Base-by-base conservation (phyloP, 768 basidiomycete species). In the Serpula lacrymans region DNA sequence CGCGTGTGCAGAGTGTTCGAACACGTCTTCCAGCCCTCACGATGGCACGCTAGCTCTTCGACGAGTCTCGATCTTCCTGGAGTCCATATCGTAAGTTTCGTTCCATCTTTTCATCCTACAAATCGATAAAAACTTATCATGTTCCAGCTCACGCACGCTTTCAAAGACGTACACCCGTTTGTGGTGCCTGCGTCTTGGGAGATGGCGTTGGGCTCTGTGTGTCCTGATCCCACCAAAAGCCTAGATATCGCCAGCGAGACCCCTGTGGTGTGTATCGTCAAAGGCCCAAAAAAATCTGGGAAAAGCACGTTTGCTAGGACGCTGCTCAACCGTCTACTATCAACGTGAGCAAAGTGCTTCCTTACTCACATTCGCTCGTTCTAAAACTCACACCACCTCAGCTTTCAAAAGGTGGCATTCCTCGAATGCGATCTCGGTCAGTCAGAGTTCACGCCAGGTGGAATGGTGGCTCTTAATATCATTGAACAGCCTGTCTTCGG, bases 381-480 rank as follows among this genome's bases (percentile, higher is more conserved):
- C 10, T 28, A 4, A 24, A 39, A n/a, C 32, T 44, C 17, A 10
- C 12, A 20, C 26, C 10, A 24, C 28, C 17, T 25, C 24, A 90
- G 86, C 21, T 89, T 88, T 64, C 69, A 71, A 17, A 72, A 72
- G n/a, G 90, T 97, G 3, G 94, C 92, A 1, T 96, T 78, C 58
- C 73, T 99, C 6, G 95, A 98, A 57, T 89, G 88, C 44, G 95
- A 99, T 62, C 52, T 89, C 3, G 95, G 95, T 13, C 95, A 99
- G 62, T 86, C 91, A 3, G 94, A 97, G 60, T 95, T 97, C 56
- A 84, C 86, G 1, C 84, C 89, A 1, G 82, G 82, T 0, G 95
- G 93, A 0, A 75, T 89, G 64, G 85, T 96, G 10, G 77, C 89
- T 0, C 63, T 99, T 21, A 84, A 81, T 57, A 49, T 95, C 1